These are phyloP conservation scores for Metschnikowia matae DNA, from an alignment of 805 yeast species.

Conservation along the genomic window DNA sequence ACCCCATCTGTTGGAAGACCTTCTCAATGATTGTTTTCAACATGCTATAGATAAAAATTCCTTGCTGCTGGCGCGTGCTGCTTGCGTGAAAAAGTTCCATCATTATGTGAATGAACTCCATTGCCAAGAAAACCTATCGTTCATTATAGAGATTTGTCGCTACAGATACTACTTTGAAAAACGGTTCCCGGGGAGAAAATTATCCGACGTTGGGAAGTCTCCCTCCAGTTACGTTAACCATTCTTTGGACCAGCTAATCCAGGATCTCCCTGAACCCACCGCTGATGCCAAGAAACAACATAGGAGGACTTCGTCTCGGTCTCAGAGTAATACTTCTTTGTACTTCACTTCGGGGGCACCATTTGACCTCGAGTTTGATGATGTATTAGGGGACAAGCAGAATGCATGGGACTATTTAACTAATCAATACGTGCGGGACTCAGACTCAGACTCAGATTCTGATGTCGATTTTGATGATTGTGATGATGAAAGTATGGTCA, in stretches of 20 bases:
- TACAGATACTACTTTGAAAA: slow-evolving; percentile 43
- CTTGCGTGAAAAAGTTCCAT: slow-evolving; percentile 27
- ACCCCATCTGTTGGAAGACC: slow-evolving; percentile 23
- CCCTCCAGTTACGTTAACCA: slow-evolving; percentile 11
- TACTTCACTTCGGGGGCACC: slow-evolving; percentile 11
- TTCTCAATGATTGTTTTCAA: slow-evolving; percentile 32
- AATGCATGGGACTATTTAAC: slow-evolving; percentile 21
- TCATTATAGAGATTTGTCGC: slow-evolving; percentile 42
- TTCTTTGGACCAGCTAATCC: slow-evolving; percentile 14
- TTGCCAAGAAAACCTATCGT: slow-evolving; percentile 43
- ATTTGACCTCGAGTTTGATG: slow-evolving; percentile 22
- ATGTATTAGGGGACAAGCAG: slow-evolving; percentile 15
- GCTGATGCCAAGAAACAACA: slow-evolving; percentile 6
- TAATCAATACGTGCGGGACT: slow-evolving; percentile 11
- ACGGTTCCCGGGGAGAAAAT: slow-evolving; percentile 12
- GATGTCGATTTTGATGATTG: not conserved
- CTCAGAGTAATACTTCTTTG: slow-evolving; percentile 7
- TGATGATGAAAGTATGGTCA: slow-evolving; percentile 8
- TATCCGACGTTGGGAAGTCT: slow-evolving; percentile 2
- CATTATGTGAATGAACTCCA: slow-evolving; percentile 35
- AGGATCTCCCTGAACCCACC: slow-evolving; percentile 13
- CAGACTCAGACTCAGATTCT: slow-evolving; percentile 7
- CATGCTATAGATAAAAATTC: slow-evolving; percentile 19
- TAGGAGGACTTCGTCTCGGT: slow-evolving; percentile 5
- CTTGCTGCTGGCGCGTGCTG: slow-evolving; percentile 13